A percentile compares a stretch with the other conserved stretches of the same genome.
Conservation (phyloP, 2,329 filamentous ascomycete genomes). For the Paramyrothecium sp. region DNA sequence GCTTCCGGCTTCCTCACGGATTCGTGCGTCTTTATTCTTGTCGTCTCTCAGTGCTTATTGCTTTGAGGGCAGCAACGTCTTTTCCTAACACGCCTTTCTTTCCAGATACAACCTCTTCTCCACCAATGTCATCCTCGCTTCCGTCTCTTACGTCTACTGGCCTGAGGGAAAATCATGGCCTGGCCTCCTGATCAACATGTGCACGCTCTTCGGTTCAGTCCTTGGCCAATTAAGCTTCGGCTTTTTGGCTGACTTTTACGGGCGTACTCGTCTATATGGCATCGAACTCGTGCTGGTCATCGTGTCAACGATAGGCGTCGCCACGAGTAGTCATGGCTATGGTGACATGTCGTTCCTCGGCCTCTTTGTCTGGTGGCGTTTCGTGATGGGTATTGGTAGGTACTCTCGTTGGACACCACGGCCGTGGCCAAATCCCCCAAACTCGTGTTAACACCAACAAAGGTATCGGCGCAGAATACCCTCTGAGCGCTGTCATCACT, state of each 20-base stretch:
- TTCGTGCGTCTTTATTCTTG: conserved; percentile 35
- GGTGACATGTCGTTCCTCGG: conserved; percentile 48
- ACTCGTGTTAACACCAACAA: conserved; percentile 8
- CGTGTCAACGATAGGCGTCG: conserved; percentile 55
- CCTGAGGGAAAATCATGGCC: conserved; percentile 43
- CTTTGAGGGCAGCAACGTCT: not conserved
- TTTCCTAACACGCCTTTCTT: conserved; percentile 4
- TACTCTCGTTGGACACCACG: no score
- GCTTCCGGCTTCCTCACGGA: conserved; percentile 54
- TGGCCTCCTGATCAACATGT: conserved; percentile 49
- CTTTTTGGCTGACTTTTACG: conserved; percentile 52
- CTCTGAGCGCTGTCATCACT: conserved; percentile 65
- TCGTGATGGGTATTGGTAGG: conserved; percentile 51
- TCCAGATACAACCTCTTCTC: conserved; percentile 53
- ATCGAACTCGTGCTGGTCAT: conserved; percentile 56
- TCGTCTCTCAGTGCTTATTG: not conserved
- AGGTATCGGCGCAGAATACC: conserved; percentile 69
- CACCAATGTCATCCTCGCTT: conserved; percentile 53
- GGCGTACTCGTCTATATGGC: conserved; percentile 55
- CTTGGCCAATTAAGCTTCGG: conserved; percentile 52
- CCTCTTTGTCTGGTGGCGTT: conserved; percentile 53
- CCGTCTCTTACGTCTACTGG: conserved; percentile 52
- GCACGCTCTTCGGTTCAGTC: conserved; percentile 51
- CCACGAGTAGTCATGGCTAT: conserved; percentile 50
- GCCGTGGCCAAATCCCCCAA: not conserved